Conservation (phyloP, 2,329 filamentous ascomycete species). For the Calonectria pseudoreteaudii region DNA sequence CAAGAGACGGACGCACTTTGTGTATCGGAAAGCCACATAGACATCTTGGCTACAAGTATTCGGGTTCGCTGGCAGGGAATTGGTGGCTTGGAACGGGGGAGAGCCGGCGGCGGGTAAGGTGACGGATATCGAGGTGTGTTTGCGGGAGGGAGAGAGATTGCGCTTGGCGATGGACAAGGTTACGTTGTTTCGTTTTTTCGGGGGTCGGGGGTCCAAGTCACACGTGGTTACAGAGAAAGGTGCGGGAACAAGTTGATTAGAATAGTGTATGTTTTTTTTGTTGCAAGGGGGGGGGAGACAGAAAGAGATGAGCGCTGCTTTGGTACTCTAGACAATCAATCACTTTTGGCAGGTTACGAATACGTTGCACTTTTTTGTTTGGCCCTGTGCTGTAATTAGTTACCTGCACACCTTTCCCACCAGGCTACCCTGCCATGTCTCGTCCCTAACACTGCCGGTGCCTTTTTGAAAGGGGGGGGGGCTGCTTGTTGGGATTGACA, state of each 20-base stretch:
- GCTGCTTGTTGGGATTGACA: slow-evolving; percentile 28
- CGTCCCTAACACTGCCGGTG: neutral
- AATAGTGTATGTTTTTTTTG: neutral
- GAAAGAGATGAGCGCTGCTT: neutral
- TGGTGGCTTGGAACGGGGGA: neutral
- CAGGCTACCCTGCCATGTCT: neutral
- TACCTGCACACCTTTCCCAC: neutral
- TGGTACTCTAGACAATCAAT: neutral
- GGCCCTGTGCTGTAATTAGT: neutral
- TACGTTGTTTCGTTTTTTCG: slow-evolving; percentile 14
- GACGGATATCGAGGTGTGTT: neutral
- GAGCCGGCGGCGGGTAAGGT: neutral
- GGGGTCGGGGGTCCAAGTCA: neutral
- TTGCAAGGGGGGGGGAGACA: slow-evolving; percentile 11
- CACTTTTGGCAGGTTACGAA: slow-evolving; percentile 8
- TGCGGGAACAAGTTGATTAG: neutral
- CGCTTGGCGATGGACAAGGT: slow-evolving; percentile 6
- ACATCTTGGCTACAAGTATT: slow-evolving; percentile 55
- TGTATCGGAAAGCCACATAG: slow-evolving; percentile 96
- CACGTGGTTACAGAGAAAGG: slow-evolving; percentile 18
- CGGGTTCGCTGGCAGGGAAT: neutral
- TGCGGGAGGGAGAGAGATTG: neutral
- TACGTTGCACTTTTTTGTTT: slow-evolving; percentile 14
- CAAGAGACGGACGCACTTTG: slow-evolving; percentile 79
- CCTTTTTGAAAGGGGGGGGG: neutral